Base-by-base conservation (phyloP, 2,329 filamentous ascomycete species). In the Aphanoascus verrucosus region DNA sequence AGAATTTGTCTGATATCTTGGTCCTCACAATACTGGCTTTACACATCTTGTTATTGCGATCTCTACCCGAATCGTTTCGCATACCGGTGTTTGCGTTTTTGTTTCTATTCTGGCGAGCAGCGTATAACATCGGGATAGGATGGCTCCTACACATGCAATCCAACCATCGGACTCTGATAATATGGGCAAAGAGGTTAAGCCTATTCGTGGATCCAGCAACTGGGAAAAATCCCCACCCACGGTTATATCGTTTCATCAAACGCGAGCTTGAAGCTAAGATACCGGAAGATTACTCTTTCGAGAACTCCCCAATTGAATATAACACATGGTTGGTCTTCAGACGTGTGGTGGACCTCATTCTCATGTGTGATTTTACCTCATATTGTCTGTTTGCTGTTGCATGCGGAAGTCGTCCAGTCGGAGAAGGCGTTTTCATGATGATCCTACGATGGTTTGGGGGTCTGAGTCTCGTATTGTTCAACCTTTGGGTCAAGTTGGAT, bases 241-340 rank as follows among this genome's bases (percentile, higher is more conserved):
- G 80, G 73, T 75, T 97, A 51, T 94, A 94, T 76, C 78, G 79
- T 40, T 77, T 94, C 58, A 76, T 98, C 63, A 94, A 95, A 70
- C 77, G 78, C 56, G 93, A 98, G 71, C 79, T 96, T 69, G 90
- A 97, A 72, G 85, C 88, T 62, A 97, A 98, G 73, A 94, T 98
- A 58, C 85, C 87, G 2, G 79, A 86, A 64, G 89, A 98, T 73
- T 98, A 97, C 74, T 83, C 84, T 59, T 95, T 98, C 65, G 90
- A 94, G 62, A 80, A 86, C 62, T 91, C 91, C 0, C 93, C 93
- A 14, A 77, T 97, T 68, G 93, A 98, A 78, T 98, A 97, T 79
- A 98, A 98, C 74, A 95, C 93, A 41, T 98, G 93, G 93, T 80
- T 98, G 54, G 82, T 96, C 61, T 98, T 98, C 74, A 85, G 93